A percentile compares a stretch with the other conserved stretches of the same genome.
Conservation (phyloP, 208 protist species). For the Leishmania aethiopica region DNA sequence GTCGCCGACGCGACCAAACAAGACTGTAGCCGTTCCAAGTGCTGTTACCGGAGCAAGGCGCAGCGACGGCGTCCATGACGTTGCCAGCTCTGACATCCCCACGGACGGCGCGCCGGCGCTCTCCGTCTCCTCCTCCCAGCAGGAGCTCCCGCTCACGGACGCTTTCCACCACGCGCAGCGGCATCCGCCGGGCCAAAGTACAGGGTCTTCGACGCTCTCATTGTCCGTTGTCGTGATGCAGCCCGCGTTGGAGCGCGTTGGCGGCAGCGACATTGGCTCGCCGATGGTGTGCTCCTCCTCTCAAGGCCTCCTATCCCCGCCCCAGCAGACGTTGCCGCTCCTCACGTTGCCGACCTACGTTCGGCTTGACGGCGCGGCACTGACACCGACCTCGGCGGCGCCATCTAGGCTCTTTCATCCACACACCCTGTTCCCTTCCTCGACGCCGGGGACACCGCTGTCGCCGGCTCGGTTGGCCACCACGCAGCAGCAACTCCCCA, state of each 20-base stretch:
- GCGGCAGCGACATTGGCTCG: background rate
- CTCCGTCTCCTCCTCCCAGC: background rate
- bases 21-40: background rate
- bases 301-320: background rate
- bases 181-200: background rate
- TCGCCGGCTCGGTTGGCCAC: background rate
- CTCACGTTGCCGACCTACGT: constrained; percentile 6
- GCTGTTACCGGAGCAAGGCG: background rate
- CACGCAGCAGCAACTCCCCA: background rate
- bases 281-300: background rate
- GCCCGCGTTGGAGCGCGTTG: constrained; percentile 20
- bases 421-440: background rate
- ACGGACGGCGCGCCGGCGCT: background rate
- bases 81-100: too few relatives aligned
- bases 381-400: background rate
- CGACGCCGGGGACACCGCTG: background rate
- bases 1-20: background rate
- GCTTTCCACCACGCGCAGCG: background rate
- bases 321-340: background rate
- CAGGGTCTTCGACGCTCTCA: constrained; percentile 5
- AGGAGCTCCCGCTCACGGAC: background rate
- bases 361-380: background rate
- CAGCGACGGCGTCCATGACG: background rate
- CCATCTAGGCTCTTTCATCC: constrained; percentile 8
- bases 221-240: constrained; percentile 26